Evolutionary conservation across 2,329 filamentous ascomycete species (phyloP), one percentile per base, ranked within the genome.

Genomic region (Aspergillus sp.): DNA sequence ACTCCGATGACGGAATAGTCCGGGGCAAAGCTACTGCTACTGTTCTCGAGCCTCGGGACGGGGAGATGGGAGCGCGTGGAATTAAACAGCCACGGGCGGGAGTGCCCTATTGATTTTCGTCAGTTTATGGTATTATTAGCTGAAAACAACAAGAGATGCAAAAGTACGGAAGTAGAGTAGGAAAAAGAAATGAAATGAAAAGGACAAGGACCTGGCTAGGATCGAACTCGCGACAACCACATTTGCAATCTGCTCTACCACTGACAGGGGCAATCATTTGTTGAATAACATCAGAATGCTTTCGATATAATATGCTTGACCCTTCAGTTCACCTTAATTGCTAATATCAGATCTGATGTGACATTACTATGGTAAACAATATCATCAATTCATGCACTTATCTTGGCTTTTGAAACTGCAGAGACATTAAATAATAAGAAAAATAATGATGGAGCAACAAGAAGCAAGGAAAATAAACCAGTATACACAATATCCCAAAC

Each of bases 1-100:
- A 9, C 26, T 54, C 56, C 44, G 48, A 53, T 54, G 54, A 57
- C 63, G 62, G 62, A 59, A 63, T 54, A 54, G 43, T 51, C 56
- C 58, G 60, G 55, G 51, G 42, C 46, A 52, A 51, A 48, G 41
- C 47, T 30, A 42, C 47, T 51, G 43, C 32, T 19, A 26, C 36
- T 5, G 28, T 50, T 45, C 47, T 53, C 51, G 38, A 61, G 52
- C 52, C 55, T 58, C 56, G 56, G 56, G 50, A 19, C 19, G 19
- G 19, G 19, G 19, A 19, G 19, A 19, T 19, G 19, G 50, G 47
- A 35, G 28, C 26, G 27, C 41, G 43, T 50, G 52, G 50, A 53
- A 52, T 46, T 55, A 49, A 48, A 41, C 46, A 56, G 44, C 49
- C 45, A 45, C 55, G 54, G 50, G 53, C 34, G 42, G 32, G 46